phyloP scores from a whole-genome alignment of 2,329 filamentous ascomycete species.

The Pleurostoma richardsiae region DNA sequence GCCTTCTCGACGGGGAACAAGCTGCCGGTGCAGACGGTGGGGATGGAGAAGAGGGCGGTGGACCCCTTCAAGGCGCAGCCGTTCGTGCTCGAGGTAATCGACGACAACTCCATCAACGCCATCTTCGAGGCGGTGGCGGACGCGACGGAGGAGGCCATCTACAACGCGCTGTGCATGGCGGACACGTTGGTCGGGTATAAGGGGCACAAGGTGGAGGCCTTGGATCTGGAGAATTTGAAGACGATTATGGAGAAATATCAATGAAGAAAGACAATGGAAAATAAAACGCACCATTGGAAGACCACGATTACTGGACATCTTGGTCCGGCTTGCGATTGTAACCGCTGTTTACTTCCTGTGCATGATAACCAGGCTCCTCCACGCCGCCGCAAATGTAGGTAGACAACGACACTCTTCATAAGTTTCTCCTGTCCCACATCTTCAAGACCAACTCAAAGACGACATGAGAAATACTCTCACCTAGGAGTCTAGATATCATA shows the following conservation, averaged over 20 bases:
- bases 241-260: conserved; percentile 37
- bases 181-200: conserved; percentile 52
- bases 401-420: too few species aligned
- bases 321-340: too few species aligned
- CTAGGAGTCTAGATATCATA: too few species aligned
- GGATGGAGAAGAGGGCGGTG: conserved; percentile 21
- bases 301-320: too few species aligned
- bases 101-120: conserved; percentile 56
- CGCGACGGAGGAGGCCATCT: conserved; percentile 60
- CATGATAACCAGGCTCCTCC: too few species aligned
- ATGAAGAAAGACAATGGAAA: background rate
- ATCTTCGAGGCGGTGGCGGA: conserved; percentile 59
- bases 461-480: too few species aligned
- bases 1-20: conserved; percentile 59
- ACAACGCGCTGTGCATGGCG: conserved; percentile 59
- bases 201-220: conserved; percentile 41
- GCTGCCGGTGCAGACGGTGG: conserved; percentile 36
- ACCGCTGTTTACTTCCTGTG: too few species aligned
- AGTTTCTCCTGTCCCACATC: too few species aligned
- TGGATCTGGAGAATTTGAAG: conserved; percentile 40
- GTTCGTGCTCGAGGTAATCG: conserved; percentile 37
- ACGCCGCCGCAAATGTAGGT: too few species aligned
- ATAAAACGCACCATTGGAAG: too few species aligned
- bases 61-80: conserved; percentile 33
- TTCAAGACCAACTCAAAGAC: too few species aligned